phyloP scores from a whole-genome alignment of 768 basidiomycete genomes.

The Chlorophyllum brunneum region DNA sequence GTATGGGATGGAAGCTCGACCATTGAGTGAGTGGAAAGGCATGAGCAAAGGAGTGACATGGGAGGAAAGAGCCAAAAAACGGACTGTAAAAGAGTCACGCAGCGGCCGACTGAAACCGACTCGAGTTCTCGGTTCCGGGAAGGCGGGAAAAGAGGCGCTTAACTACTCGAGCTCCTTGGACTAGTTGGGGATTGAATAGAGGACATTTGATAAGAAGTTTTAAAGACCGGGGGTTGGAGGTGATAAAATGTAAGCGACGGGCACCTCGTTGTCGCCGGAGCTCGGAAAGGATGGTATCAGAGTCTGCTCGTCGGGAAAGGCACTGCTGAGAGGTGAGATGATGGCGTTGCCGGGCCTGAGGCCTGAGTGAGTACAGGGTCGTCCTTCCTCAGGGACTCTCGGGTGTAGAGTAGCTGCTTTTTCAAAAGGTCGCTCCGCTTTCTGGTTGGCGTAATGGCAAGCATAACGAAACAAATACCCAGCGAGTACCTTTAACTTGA shows the following conservation, averaged over 20 bases:
- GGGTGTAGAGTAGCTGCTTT: background rate
- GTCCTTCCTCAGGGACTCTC: background rate
- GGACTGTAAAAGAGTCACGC: too few relatives aligned
- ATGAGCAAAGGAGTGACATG: too few relatives aligned
- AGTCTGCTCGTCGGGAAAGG: background rate
- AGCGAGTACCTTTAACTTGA: too few relatives aligned
- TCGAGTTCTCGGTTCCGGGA: background rate
- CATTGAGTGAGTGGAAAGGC: too few relatives aligned
- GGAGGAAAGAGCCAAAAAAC: too few relatives aligned
- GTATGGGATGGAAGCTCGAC: too few relatives aligned
- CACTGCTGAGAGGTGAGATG: background rate
- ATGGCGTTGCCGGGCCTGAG: background rate
- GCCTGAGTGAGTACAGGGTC: background rate
- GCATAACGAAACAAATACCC: too few relatives aligned
- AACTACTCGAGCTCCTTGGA: conserved; percentile 4
- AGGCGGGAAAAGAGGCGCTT: background rate
- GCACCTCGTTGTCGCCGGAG: background rate
- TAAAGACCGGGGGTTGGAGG: background rate
- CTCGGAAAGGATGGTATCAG: background rate
- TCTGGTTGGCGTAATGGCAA: too few relatives aligned
- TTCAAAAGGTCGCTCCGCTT: too few relatives aligned
- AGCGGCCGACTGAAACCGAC: too few relatives aligned
- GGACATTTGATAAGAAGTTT: background rate
- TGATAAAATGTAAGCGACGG: background rate
- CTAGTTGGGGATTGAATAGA: background rate